These are phyloP conservation scores for Aphanomyces cochlioides DNA, from an alignment of 352 stramenopile species.

Conservation along the genomic window DNA sequence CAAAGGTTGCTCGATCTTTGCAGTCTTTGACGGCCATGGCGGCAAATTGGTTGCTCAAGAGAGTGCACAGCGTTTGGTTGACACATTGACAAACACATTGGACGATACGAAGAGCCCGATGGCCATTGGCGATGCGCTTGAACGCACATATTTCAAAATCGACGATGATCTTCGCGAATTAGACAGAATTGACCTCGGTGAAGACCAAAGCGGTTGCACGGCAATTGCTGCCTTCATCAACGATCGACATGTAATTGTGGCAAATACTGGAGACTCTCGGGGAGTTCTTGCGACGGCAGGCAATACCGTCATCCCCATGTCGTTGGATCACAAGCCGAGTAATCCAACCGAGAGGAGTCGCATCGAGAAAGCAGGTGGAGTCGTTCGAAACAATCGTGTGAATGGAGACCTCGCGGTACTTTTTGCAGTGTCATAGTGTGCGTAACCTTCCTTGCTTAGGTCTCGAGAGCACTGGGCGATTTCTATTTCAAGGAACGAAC, in stretches of 20 bases:
- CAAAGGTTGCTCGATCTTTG: conserved; percentile 56
- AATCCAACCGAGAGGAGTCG: conserved; percentile 67
- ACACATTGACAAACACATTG: conserved; percentile 38
- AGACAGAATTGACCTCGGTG: conserved; percentile 47
- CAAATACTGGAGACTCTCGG: conserved; percentile 77
- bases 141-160: conserved; percentile 58
- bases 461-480: conserved; percentile 71
- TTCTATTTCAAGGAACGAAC: conserved; percentile 74
- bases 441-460: conserved; percentile 34
- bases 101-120: conserved; percentile 34
- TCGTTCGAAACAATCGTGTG: conserved; percentile 72
- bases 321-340: conserved; percentile 89
- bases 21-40: conserved; percentile 76
- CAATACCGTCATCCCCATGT: conserved; percentile 58
- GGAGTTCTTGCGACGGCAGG: conserved; percentile 58
- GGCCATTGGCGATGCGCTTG: conserved; percentile 55
- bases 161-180: conserved; percentile 55
- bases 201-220: conserved; percentile 73
- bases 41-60: conserved; percentile 54
- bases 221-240: conserved; percentile 67
- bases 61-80: conserved; percentile 41
- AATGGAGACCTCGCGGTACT: conserved; percentile 75
- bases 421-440: conserved; percentile 30
- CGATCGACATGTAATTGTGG: conserved; percentile 66
- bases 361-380: conserved; percentile 67